Base-by-base conservation (phyloP, 768 basidiomycete species). In the Aureoboletus auriporus region DNA sequence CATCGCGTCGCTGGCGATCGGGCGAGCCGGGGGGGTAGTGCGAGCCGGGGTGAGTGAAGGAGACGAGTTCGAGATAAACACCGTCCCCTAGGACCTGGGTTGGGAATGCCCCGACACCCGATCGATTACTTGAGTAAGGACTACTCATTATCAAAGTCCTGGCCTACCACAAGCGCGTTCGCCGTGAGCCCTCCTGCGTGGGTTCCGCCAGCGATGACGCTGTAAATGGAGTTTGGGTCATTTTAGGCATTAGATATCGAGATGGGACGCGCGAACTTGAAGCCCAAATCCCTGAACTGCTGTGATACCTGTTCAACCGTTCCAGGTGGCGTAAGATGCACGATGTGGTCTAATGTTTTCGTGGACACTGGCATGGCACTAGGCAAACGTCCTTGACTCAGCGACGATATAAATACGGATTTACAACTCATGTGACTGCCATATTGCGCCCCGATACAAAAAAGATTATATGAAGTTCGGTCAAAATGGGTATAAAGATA, bases 291-390 rank as follows among this genome's bases (percentile, higher is more conserved):
- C 16, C 69, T 69, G 51, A 84, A 87, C 39, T 78, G 75, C 17
- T 74, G 61, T 1, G 79, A 69, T 17, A 72, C 74, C 30, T 75
- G 63, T 16, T 72, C 60, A 9, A 87, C 69, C 0, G 78, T 71
- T 0, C 77, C 82, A 1, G 84, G 81, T 0, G 84, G 79, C 0
- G 82, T 82, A n/a, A 89, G 70, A 60, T 87, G 80, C 1, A 89
- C 76, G 48, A 89, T 78, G 54, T 89, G 86, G 53, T 89, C 86
- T 10, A 87, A 58, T 27, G 64, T 75, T 38, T 62, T 68, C 2
- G 76, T 79, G 14, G 70, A 67, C 20, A 23, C 20, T 26, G 63
- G 62, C 6, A 34, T 30, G 11, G 59, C 20, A 41, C 66, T 65
- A 67, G 23, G n/a, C 35, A n/a, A 9, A 38, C 20, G 20, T 38